phyloP scores from a whole-genome alignment of 352 stramenopile genomes.

The Albugo laibachii region DNA sequence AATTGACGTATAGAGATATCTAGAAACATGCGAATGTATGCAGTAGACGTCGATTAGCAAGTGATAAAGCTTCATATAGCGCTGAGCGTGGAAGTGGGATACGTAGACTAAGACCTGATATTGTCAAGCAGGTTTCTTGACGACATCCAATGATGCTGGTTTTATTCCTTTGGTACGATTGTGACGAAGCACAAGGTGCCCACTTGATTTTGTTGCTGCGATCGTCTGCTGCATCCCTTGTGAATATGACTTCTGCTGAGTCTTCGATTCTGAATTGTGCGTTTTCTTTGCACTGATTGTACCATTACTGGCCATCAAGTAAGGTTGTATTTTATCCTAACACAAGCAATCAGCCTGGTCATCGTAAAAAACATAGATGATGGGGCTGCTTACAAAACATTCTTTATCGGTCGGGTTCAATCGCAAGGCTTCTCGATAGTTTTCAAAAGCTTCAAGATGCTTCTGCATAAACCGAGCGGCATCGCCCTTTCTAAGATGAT shows the following conservation, averaged over 20 bases:
- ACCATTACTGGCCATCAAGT: background rate
- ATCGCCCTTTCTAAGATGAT: slow-evolving; percentile 51
- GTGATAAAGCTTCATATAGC: too few species aligned
- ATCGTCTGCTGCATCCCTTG: background rate
- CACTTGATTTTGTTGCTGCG: too few species aligned
- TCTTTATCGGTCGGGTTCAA: slow-evolving; percentile 27
- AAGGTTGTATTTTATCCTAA: background rate
- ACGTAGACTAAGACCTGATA: too few species aligned
- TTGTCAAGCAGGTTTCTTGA: too few species aligned
- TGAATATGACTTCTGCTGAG: too few species aligned
- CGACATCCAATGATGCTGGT: too few species aligned
- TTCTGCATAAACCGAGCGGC: slow-evolving; percentile 20
- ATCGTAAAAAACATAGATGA: too few species aligned
- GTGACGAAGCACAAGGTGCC: too few species aligned
- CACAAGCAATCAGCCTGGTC: too few species aligned
- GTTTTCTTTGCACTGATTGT: background rate
- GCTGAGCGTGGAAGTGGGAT: too few species aligned
- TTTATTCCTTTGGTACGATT: too few species aligned
- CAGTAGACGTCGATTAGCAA: too few species aligned
- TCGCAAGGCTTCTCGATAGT: slow-evolving; percentile 11
- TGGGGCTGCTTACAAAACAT: background rate
- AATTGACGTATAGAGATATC: slow-evolving; percentile 71
- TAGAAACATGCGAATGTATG: slow-evolving; percentile 5
- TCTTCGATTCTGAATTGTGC: background rate
- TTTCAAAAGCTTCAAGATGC: slow-evolving; percentile 4